phyloP scores from a whole-genome alignment of 2,329 filamentous ascomycete species.

The Fusarium avenaceum region DNA sequence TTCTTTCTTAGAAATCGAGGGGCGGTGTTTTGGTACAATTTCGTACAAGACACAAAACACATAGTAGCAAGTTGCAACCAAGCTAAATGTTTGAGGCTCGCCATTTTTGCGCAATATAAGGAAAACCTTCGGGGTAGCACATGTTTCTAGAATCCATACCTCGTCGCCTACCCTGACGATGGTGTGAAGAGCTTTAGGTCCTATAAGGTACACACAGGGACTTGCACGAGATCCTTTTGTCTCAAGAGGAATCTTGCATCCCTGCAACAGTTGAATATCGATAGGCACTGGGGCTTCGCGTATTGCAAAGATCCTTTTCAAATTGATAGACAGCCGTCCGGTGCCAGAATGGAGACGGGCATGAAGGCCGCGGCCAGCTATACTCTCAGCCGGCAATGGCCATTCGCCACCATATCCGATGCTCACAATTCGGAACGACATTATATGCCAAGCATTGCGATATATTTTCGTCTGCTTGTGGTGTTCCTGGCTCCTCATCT shows the following conservation, averaged over 20 bases:
- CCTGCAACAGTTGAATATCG: neutral
- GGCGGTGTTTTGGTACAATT: neutral
- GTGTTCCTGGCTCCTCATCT: neutral
- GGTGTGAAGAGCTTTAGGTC: neutral
- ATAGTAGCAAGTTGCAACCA: neutral
- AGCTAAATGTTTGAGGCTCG: neutral
- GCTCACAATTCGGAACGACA: neutral
- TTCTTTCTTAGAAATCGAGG: neutral
- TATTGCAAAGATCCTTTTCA: neutral
- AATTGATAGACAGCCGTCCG: neutral
- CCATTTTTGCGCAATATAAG: neutral
- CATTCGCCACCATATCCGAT: neutral
- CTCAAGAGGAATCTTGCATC: neutral
- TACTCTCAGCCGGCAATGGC: no score
- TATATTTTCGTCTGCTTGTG: rapidly evolving
- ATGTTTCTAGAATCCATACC: neutral
- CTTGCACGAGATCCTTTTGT: rapidly evolving
- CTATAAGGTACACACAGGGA: neutral
- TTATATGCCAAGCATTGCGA: neutral
- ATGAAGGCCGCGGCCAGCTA: neutral
- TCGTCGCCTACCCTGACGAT: neutral
- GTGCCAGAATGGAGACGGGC: neutral
- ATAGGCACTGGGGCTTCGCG: neutral
- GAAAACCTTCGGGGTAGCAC: neutral
- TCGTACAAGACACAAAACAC: neutral